A percentile compares a stretch with the other conserved stretches of the same genome.
phyloP scores from a whole-genome alignment of 495 filamentous ascomycete genomes.

The Paragyromitra xinjiangensis region DNA sequence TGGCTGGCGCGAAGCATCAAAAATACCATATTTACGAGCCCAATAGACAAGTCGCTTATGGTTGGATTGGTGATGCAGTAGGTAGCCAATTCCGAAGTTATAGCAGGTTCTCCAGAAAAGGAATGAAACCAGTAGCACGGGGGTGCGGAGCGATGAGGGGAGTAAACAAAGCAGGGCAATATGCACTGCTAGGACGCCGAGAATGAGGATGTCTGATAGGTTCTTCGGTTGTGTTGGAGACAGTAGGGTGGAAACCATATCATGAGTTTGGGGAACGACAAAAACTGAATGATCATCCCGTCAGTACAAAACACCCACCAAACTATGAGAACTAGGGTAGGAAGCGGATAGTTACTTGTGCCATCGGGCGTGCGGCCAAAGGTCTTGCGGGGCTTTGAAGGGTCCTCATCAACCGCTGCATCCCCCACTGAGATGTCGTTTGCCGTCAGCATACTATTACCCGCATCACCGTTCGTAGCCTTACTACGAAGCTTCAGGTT shows the following conservation, averaged over 20 bases:
- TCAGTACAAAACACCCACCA: neutral
- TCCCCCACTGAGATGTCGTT: neutral
- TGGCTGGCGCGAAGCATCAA: constrained; percentile 81
- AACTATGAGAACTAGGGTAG: neutral
- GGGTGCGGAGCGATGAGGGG: constrained; percentile 71
- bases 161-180: constrained; percentile 76
- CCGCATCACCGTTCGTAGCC: neutral
- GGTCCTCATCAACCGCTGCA: constrained; percentile 29
- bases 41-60: constrained; percentile 84
- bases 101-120: constrained; percentile 92
- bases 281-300: constrained; percentile 70
- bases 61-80: constrained; percentile 88
- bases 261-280: constrained; percentile 93
- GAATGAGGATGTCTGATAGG: constrained; percentile 79
- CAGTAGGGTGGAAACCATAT: constrained; percentile 97
- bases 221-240: constrained; percentile 97
- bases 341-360: constrained; percentile 69
- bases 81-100: constrained; percentile 91
- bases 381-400: constrained; percentile 50
- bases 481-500: constrained; percentile 48
- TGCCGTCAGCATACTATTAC: constrained; percentile 9
- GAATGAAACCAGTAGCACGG: constrained; percentile 81
- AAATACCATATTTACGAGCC: constrained; percentile 84
- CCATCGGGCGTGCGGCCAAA: constrained; percentile 93
- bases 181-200: constrained; percentile 79